Base-by-base conservation (phyloP, 768 basidiomycete genomes). In the Aureoboletus auriporus region DNA sequence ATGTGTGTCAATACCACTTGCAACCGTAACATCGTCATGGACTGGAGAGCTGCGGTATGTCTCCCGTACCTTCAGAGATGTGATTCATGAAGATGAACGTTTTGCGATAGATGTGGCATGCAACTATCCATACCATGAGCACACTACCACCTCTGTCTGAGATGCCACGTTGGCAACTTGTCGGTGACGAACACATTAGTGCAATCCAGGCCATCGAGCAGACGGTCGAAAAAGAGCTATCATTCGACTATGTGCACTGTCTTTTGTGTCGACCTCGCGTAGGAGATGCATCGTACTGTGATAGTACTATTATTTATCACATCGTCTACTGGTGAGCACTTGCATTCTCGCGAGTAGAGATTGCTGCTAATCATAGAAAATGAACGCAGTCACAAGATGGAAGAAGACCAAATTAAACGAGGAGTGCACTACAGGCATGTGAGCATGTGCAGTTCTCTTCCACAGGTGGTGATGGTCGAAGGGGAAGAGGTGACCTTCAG, bases 41-140 rank as follows among this genome's bases (percentile, higher is more conserved):
- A 35, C 6, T 46, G 50, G 50, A 51, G 41, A 26, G 8, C 12
- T 17, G 50, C 50, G 30, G 50, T 51, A 30, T n/a, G 44, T 50
- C 3, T 12, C 9, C 12, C 38, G 3, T 35, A 8, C 23, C 8
- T 11, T 40, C n/a, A 34, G n/a, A 40, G 12, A 35, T 12, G 10
- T 17, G 14, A 27, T 16, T 17, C 17, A 9, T 6, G 3, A 16
- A 23, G 16, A 34, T 6, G 27, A 35, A 34, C 3, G 8, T 16
- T 44, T 11, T 30, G n/a, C 23, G 33, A 20, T 20, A 51, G 50
- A 35, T 51, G 34, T 39, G 13, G 38, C 43, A 46, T 29, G 40
- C 44, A 14, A 27, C 5, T 8, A 4, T 6, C 30, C 45, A 46
- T 27, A 29, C 11, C 8, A 14, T 6, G n/a, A 33, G 8, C 4